A percentile compares a stretch with the other conserved stretches of the same genome.
Evolutionary conservation across 352 stramenopile genomes (phyloP).

Genomic region (Pythium aphanidermatum): DNA sequence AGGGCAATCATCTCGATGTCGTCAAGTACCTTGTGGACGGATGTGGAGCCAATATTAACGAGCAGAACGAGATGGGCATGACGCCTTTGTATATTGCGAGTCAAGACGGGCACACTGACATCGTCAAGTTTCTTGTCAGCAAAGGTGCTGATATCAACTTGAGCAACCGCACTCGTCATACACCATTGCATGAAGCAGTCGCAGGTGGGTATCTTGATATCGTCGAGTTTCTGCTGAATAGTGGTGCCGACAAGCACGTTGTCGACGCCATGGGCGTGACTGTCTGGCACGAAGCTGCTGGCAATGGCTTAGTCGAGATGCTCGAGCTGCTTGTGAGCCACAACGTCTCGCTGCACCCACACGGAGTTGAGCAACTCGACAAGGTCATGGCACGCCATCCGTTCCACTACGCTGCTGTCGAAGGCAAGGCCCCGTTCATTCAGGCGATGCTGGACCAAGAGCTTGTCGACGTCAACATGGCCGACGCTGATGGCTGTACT

Average conservation of each 20-base stretch:
- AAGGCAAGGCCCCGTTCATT: slow-evolving; percentile 55
- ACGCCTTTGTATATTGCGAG: slow-evolving; percentile 65
- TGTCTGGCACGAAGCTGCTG: slow-evolving; percentile 73
- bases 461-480: slow-evolving; percentile 64
- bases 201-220: slow-evolving; percentile 41
- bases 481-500: slow-evolving; percentile 55
- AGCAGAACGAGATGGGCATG: slow-evolving; percentile 77
- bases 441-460: slow-evolving; percentile 37
- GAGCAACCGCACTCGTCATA: slow-evolving; percentile 55
- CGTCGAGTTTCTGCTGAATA: slow-evolving; percentile 42
- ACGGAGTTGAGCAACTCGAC: slow-evolving; percentile 44
- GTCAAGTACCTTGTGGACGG: slow-evolving; percentile 37
- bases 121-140: slow-evolving; percentile 38
- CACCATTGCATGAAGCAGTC: slow-evolving; percentile 62
- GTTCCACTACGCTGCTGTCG: slow-evolving; percentile 77
- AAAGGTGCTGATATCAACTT: slow-evolving; percentile 53
- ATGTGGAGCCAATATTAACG: slow-evolving; percentile 49
- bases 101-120: slow-evolving; percentile 43
- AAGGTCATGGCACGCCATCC: slow-evolving; percentile 75
- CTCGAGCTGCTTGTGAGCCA: slow-evolving; percentile 52
- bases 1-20: slow-evolving; percentile 49
- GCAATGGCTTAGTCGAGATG: slow-evolving; percentile 48
- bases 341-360: slow-evolving; percentile 35
- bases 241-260: slow-evolving; percentile 54
- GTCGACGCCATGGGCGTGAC: slow-evolving; percentile 77